phyloP scores from a whole-genome alignment of 2,329 filamentous ascomycete species.

The Mycosphaerella arachidis region DNA sequence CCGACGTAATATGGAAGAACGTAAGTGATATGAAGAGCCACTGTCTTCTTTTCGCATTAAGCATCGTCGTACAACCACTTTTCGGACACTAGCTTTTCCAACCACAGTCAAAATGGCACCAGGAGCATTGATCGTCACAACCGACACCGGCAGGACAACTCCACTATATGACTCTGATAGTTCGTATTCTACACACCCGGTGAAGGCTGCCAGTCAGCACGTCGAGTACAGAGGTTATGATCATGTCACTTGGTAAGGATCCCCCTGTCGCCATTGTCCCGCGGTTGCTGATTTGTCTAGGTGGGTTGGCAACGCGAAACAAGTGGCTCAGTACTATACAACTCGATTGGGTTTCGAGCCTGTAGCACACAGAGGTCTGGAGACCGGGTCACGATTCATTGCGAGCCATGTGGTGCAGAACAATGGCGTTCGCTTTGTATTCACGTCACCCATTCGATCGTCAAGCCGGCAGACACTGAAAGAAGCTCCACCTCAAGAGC shows the following conservation, averaged over 20 bases:
- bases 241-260: conserved; percentile 74
- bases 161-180: conserved; percentile 20
- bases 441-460: conserved; percentile 72
- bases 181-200: conserved; percentile 6
- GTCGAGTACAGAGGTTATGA: conserved; percentile 73
- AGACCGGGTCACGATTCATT: conserved; percentile 76
- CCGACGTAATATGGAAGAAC: not conserved
- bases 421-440: conserved; percentile 71
- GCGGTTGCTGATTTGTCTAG: not conserved
- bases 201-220: conserved; percentile 9
- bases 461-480: conserved; percentile 24
- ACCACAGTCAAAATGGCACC: conserved; percentile 36
- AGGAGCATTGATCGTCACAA: conserved; percentile 32
- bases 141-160: conserved; percentile 26
- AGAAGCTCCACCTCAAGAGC: conserved; percentile 51
- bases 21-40: not conserved
- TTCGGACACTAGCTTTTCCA: not conserved
- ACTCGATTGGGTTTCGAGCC: conserved; percentile 80
- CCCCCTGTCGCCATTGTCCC: not conserved
- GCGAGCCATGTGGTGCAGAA: conserved; percentile 82
- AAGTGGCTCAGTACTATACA: conserved; percentile 84
- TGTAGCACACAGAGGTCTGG: conserved; percentile 79
- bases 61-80: not conserved
- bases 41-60: not conserved
- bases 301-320: conserved; percentile 35